Base-by-base conservation (phyloP, 768 basidiomycete genomes). In the Phaeolepiota aurea region DNA sequence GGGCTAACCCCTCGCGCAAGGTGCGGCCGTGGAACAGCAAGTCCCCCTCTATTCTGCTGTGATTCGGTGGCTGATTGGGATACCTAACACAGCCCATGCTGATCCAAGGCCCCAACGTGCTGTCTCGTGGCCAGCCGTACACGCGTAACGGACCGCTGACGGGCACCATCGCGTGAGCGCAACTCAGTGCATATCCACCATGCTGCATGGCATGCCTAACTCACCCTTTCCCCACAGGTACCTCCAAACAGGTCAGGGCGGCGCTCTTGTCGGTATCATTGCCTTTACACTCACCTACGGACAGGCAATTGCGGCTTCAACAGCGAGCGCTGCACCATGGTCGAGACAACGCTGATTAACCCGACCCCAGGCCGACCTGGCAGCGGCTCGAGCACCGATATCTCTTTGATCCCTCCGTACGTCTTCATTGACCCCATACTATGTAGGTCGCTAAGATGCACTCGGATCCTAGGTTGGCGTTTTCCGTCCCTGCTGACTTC, bases 401-500 rank as follows among this genome's bases (percentile, higher is more conserved):
- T 66, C 35, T 57, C 60, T 19, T 49, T 68, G 12, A 65, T 67
- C 30, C 50, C 63, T 11, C 64, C 64, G 63, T 65, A 43, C 32
- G 65, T 54, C 12, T n/a, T n/a, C n/a, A n/a, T n/a, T n/a, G n/a
- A n/a, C n/a, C n/a, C n/a, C n/a, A n/a, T n/a, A n/a, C n/a, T n/a
- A n/a, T n/a, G n/a, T n/a, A n/a, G n/a, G n/a, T n/a, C n/a, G n/a
- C n/a, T n/a, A n/a, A n/a, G n/a, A n/a, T n/a, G n/a, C n/a, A n/a
- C n/a, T 48, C 3, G 49, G 44, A 9, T 33, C 23, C 38, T 40
- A 70, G 68, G 11, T 66, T 60, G 41, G 21, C 52, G 2, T 71
- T 67, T 54, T 65, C 63, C 3, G 65, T 69, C 3, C 54, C 64
- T 3, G 53, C 61, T 35, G 63, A 63, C 20, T 69, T 72, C 40